Percentiles rank a stretch among this genome's conserved stretches.
Evolutionary conservation across 352 stramenopile genomes (phyloP).

Genomic region (Peronosclerospora sorghi): DNA sequence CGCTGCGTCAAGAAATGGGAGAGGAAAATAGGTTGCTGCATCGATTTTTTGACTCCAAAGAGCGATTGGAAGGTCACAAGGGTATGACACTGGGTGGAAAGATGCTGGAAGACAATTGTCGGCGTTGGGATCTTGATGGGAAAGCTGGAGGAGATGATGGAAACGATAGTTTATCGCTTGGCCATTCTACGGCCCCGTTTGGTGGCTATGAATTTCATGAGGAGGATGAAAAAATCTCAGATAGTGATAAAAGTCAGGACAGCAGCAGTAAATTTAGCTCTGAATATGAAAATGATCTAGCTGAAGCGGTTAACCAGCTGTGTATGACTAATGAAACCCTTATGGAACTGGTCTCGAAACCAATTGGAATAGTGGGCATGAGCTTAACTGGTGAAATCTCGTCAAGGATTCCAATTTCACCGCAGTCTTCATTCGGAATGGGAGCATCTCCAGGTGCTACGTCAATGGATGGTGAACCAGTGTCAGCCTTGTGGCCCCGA

Average conservation of each 20-base stretch:
- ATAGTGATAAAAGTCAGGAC: slow-evolving; percentile 1
- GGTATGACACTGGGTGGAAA: slow-evolving; percentile 6
- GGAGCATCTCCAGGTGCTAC: slow-evolving; percentile 46
- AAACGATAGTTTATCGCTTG: neutral
- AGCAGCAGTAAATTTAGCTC: slow-evolving; percentile 45
- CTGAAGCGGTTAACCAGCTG: slow-evolving; percentile 53
- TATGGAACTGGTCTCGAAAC: slow-evolving; percentile 34
- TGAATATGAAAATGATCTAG: slow-evolving; percentile 63
- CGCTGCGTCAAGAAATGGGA: slow-evolving; percentile 47
- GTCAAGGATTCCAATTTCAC: slow-evolving; percentile 35
- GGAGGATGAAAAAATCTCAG: slow-evolving; percentile 6
- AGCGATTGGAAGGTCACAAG: slow-evolving; percentile 4
- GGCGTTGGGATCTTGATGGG: slow-evolving; percentile 6
- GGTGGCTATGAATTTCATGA: slow-evolving; percentile 11
- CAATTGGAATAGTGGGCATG: slow-evolving; percentile 34
- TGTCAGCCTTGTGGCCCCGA: slow-evolving; percentile 64
- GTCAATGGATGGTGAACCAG: slow-evolving; percentile 63
- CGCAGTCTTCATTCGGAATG: slow-evolving; percentile 53
- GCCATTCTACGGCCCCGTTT: slow-evolving; percentile 1
- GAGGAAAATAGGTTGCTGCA: slow-evolving; percentile 36
- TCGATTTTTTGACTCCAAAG: slow-evolving; percentile 29
- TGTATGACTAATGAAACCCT: slow-evolving; percentile 55
- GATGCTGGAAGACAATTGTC: slow-evolving; percentile 16
- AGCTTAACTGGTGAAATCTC: slow-evolving; percentile 16
- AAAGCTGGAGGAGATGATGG: slow-evolving; percentile 2